Conservation (phyloP, 208 protist species). For the Hexamita inflata region DNA sequence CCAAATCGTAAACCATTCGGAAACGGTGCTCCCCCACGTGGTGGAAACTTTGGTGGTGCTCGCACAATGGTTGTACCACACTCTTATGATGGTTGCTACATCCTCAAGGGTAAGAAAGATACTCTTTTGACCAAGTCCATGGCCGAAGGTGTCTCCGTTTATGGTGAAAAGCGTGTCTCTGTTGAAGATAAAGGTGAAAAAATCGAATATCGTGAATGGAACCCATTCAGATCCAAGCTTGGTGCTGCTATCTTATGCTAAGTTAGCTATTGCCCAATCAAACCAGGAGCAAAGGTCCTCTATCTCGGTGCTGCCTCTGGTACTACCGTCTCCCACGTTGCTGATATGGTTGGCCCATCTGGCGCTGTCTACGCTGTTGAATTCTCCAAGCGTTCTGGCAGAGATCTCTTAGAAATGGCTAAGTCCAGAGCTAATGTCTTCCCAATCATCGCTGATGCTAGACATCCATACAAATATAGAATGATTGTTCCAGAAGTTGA, state of each 20-base stretch:
- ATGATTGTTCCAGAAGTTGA: slow-evolving; percentile 95
- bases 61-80: slow-evolving; percentile 91
- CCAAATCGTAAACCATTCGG: too few relatives aligned
- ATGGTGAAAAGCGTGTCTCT: slow-evolving; percentile 95
- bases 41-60: slow-evolving; percentile 39
- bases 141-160: slow-evolving; percentile 91
- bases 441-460: slow-evolving; percentile 99
- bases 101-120: slow-evolving; percentile 91
- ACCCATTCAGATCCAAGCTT: slow-evolving; percentile 98
- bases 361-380: slow-evolving; percentile 98
- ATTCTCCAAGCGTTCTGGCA: slow-evolving; percentile 91
- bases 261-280: slow-evolving; percentile 89
- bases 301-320: slow-evolving; percentile 99
- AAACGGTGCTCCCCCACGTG: not conserved
- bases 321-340: slow-evolving; percentile 98
- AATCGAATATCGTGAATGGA: slow-evolving; percentile 99
- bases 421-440: slow-evolving; percentile 98
- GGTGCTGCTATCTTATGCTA: slow-evolving; percentile 89
- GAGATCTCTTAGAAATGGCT: slow-evolving; percentile 96
- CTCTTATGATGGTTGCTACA: slow-evolving; percentile 86
- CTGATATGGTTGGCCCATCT: slow-evolving; percentile 93
- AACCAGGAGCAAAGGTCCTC: slow-evolving; percentile 84
- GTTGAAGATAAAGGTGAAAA: slow-evolving; percentile 65
- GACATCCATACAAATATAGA: slow-evolving; percentile 95
- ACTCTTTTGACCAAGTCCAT: slow-evolving; percentile 89